phyloP scores from a whole-genome alignment of 495 filamentous ascomycete species.

The Hypoxylon trugodes region DNA sequence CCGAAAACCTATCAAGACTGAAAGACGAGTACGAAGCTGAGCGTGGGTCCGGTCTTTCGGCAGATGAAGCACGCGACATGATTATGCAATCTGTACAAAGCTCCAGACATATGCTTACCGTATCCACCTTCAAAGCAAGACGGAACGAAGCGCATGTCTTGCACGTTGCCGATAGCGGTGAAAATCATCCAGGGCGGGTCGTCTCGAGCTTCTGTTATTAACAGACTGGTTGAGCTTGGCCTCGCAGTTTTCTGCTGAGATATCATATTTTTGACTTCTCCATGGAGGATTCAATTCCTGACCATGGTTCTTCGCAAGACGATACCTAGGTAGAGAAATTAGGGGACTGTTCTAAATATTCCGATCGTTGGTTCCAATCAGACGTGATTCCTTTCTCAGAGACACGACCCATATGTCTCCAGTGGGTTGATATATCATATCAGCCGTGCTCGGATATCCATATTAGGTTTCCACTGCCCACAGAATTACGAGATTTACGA shows the following conservation, averaged over 20 bases:
- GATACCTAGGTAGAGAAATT: conserved; percentile 17
- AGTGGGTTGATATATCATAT: conserved; percentile 19
- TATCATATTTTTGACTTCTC: background rate
- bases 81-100: conserved; percentile 32
- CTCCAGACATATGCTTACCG: conserved; percentile 7
- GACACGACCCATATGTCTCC: conserved; percentile 9
- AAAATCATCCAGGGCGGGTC: background rate
- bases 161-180: conserved; percentile 31
- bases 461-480: conserved; percentile 28
- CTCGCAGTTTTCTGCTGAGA: background rate
- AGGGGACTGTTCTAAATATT: conserved; percentile 10
- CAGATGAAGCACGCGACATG: conserved; percentile 34
- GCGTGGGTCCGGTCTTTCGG: conserved; percentile 24
- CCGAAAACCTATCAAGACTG: background rate
- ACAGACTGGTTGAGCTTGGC: conserved; percentile 15
- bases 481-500: conserved; percentile 17
- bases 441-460: conserved; percentile 26
- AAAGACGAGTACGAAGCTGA: conserved; percentile 21
- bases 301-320: conserved; percentile 8
- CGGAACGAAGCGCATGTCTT: conserved; percentile 10
- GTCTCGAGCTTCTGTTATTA: conserved; percentile 12
- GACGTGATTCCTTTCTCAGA: conserved; percentile 2
- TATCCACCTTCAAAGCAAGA: conserved; percentile 24
- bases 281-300: conserved; percentile 5
- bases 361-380: conserved; percentile 10